Percentiles rank a stretch among this genome's conserved stretches.
Evolutionary conservation across 1,284 basidiomycete genomes (phyloP).

Genomic region (Laetiporus sulphureus): DNA sequence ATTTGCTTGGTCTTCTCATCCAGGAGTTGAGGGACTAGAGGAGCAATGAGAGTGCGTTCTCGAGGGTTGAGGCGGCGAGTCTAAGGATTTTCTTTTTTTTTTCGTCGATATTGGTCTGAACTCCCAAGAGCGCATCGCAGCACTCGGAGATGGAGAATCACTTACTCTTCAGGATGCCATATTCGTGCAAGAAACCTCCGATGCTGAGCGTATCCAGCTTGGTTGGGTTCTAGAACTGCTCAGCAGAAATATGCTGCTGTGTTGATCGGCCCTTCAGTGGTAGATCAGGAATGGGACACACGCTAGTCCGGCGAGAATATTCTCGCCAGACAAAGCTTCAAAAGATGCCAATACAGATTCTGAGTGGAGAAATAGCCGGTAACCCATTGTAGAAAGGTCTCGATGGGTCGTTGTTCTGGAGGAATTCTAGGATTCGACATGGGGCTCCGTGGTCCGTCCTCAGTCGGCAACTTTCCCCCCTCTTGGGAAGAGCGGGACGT

Average conservation of each 20-base stretch:
- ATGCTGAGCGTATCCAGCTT: too few relatives aligned
- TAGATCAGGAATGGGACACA: not conserved
- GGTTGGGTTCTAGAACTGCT: not conserved
- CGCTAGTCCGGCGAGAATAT: constrained; percentile 3
- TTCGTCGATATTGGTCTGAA: too few relatives aligned
- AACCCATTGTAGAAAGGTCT: constrained; percentile 5
- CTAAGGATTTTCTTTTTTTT: too few relatives aligned
- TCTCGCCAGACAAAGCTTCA: not conserved
- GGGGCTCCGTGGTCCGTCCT: not conserved
- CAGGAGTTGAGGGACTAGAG: too few relatives aligned
- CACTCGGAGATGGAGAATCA: too few relatives aligned
- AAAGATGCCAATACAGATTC: constrained; percentile 1
- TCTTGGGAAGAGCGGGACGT: not conserved
- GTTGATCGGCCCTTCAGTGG: not conserved
- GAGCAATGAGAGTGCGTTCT: too few relatives aligned
- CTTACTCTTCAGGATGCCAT: too few relatives aligned
- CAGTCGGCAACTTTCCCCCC: not conserved
- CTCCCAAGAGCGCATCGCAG: too few relatives aligned
- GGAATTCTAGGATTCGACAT: constrained; percentile 1
- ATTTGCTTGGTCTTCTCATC: too few relatives aligned
- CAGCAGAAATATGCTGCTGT: constrained; percentile 2
- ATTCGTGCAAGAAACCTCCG: too few relatives aligned
- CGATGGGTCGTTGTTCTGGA: not conserved
- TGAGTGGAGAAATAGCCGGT: constrained; percentile 7
- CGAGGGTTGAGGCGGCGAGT: too few relatives aligned